Evolutionary conservation across 495 filamentous ascomycete species (phyloP).

Genomic region (Ascodesmis nigricans): DNA sequence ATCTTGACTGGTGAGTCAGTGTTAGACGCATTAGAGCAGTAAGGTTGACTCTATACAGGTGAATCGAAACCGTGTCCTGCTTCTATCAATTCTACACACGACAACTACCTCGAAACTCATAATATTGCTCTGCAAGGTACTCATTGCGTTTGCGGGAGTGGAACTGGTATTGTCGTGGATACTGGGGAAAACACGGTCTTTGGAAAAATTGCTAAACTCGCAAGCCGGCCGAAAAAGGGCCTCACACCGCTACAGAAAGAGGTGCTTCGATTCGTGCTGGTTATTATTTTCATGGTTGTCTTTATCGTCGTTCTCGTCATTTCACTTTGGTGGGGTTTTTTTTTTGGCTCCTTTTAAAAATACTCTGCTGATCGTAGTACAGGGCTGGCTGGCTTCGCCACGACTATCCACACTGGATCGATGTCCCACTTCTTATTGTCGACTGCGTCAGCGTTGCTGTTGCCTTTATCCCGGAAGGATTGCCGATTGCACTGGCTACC

Average conservation of each 20-base stretch:
- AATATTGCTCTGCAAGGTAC: conserved; percentile 56
- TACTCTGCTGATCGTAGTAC: conserved; percentile 6
- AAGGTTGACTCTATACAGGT: conserved; percentile 20
- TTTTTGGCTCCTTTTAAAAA: not conserved
- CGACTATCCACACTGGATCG: conserved; percentile 40
- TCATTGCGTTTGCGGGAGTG: conserved; percentile 41
- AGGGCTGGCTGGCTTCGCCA: conserved; percentile 43
- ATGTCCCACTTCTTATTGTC: conserved; percentile 42
- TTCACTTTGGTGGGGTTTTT: conserved; percentile 30
- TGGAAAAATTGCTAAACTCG: conserved; percentile 46
- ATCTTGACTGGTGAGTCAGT: conserved; percentile 38
- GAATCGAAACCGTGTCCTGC: conserved; percentile 42
- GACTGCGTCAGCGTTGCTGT: conserved; percentile 44
- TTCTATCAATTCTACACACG: conserved; percentile 36
- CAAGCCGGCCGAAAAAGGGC: conserved; percentile 36
- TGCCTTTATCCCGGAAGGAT: conserved; percentile 51
- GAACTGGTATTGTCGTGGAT: conserved; percentile 39
- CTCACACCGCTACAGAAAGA: conserved; percentile 46
- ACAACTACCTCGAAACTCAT: conserved; percentile 51
- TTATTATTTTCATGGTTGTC: conserved; percentile 37
- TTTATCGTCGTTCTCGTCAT: conserved; percentile 34
- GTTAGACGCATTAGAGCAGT: conserved; percentile 1
- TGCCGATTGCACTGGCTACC: conserved; percentile 45
- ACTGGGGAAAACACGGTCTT: conserved; percentile 41
- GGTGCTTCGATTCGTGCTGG: conserved; percentile 40